Base-by-base conservation (phyloP, 306 rosid genomes). In the Clitoria ternatea region DNA sequence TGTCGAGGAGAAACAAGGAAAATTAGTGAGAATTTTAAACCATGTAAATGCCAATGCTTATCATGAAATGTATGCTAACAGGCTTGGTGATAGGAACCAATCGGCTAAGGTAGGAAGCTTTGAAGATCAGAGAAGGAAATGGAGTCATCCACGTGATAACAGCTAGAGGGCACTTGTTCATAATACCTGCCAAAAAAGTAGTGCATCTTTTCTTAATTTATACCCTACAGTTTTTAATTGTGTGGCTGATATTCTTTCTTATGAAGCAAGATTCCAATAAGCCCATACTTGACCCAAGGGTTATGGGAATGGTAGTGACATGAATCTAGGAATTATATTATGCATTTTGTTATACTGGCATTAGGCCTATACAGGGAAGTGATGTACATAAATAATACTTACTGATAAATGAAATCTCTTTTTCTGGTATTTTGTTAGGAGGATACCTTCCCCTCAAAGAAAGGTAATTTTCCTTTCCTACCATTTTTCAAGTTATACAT, bases 41-140 rank as follows among this genome's bases (percentile, higher is more conserved):
- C 71, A 63, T 70, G 79, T 94, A 56, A 61, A 86, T 71, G 49
- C 60, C 2, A 39, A 60, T 20, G 77, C 72, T 23, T 91, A 77
- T 82, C 80, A 76, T 63, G 54, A 80, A 32, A 35, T 68, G 18
- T 85, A 82, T 71, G 86, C 92, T 49, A 69, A 79, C 2, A 82
- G 77, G 75, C 88, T 87, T 7, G 83, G 92, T 42, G 76, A 82
- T 53, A 11, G 13, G 53, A 83, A 63, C 42, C 96, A 89, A 69
- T 76, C 91, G 62, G 95, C 97, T 47, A 83, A 83, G 61, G 29
- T 94, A 12, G 88, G 84, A 80, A 87, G 96, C 81, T 91, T 87
- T 64, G 71, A 80, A 45, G 91, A 84, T 59, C 95, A 91, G 68
- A 83, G 10, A 56, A 77, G 72, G 65, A 68, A 70, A 76, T 91